Conservation (phyloP, 1,284 basidiomycete species). For the Rhodofomes roseus region DNA sequence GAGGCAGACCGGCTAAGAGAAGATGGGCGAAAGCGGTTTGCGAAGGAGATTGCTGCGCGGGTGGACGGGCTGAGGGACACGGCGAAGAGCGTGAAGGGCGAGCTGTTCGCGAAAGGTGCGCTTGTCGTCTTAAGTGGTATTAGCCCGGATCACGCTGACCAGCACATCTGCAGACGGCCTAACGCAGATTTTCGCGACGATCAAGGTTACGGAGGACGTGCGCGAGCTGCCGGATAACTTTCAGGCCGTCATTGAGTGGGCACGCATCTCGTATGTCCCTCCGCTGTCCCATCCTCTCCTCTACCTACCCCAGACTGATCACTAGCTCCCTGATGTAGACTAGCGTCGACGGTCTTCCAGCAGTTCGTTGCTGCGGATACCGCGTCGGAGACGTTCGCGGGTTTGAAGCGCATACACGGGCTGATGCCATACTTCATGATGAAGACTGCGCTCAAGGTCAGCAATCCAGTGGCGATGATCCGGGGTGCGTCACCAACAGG, state of each 20-base stretch:
- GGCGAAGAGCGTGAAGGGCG: slow-evolving; percentile 86
- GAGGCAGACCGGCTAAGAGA: slow-evolving; percentile 90
- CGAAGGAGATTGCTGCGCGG: slow-evolving; percentile 80
- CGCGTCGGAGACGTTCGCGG: slow-evolving; percentile 85
- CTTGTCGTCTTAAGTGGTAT: slow-evolving; percentile 3
- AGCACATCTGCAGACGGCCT: slow-evolving; percentile 65
- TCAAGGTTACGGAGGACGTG: slow-evolving; percentile 80
- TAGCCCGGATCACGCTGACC: background rate
- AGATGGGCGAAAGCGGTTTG: slow-evolving; percentile 84
- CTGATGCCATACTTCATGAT: slow-evolving; percentile 98
- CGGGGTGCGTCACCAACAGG: slow-evolving; percentile 40
- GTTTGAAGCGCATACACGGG: slow-evolving; percentile 91
- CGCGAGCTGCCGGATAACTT: slow-evolving; percentile 84
- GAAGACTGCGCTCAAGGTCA: slow-evolving; percentile 88
- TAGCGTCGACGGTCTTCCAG: slow-evolving; percentile 96
- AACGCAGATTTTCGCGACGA: slow-evolving; percentile 81
- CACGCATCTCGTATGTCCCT: slow-evolving; percentile 83
- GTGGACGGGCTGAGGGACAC: slow-evolving; percentile 88
- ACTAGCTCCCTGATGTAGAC: slow-evolving; percentile 35
- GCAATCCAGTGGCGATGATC: slow-evolving; percentile 97
- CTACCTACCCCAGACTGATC: background rate
- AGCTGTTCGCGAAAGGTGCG: slow-evolving; percentile 79
- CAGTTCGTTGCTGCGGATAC: slow-evolving; percentile 92
- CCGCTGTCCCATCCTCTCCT: background rate
- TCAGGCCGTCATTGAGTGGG: slow-evolving; percentile 92